Conservation (phyloP, 768 basidiomycete genomes). For the Mycena haematopus region DNA sequence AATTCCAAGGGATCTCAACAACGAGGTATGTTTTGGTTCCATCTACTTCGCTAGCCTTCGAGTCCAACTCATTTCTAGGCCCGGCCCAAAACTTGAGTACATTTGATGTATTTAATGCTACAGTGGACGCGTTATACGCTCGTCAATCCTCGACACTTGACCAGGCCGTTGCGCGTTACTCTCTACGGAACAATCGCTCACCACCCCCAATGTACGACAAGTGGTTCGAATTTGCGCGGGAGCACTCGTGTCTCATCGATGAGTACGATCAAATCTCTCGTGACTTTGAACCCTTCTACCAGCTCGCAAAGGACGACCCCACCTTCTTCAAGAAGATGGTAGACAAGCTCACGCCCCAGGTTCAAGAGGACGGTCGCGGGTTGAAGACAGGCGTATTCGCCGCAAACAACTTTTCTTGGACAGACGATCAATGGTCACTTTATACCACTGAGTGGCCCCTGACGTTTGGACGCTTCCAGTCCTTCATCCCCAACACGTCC, state of each 20-base stretch:
- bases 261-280: conserved; percentile 30
- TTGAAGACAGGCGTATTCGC: conserved; percentile 23
- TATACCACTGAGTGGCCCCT: conserved; percentile 27
- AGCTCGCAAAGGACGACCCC: conserved; percentile 29
- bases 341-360: conserved; percentile 4
- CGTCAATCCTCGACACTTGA: conserved; percentile 24
- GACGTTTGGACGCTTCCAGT: conserved; percentile 20
- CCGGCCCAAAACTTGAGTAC: neutral
- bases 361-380: conserved; percentile 23
- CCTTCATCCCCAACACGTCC: conserved; percentile 26
- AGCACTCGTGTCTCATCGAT: conserved; percentile 29
- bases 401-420: conserved; percentile 8
- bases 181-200: conserved; percentile 25
- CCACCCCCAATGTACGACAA: conserved; percentile 28
- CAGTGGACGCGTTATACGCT: conserved; percentile 15
- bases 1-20: neutral
- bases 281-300: conserved; percentile 31
- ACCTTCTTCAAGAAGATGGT: conserved; percentile 27
- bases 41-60: neutral
- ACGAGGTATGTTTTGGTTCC: neutral
- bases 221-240: conserved; percentile 26
- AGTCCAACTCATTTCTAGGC: neutral
- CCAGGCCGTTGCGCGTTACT: conserved; percentile 27
- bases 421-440: conserved; percentile 25
- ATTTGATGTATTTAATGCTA: neutral